phyloP scores from a whole-genome alignment of 768 basidiomycete species.

The Hygrophorus pudorinus region DNA sequence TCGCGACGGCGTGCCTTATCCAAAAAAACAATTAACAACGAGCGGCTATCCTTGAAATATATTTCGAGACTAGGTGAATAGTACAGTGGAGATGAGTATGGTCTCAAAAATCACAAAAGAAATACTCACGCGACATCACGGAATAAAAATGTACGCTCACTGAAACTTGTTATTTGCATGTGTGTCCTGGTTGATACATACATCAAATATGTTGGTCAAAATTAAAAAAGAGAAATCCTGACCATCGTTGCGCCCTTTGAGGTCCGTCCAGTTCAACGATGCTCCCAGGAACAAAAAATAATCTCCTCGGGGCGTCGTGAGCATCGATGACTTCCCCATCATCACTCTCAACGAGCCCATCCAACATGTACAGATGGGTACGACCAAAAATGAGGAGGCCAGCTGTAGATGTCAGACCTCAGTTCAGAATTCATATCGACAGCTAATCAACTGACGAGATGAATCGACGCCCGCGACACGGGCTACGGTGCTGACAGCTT shows the following conservation, averaged over 20 bases:
- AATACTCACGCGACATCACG: conserved; percentile 77
- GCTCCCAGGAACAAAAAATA: conserved; percentile 81
- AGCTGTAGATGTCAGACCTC: conserved; percentile 32
- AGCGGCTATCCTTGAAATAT: conserved; percentile 88
- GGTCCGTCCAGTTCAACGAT: conserved; percentile 71
- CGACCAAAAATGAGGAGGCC: conserved; percentile 83
- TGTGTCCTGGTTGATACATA: conserved; percentile 46
- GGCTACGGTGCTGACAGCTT: conserved; percentile 78
- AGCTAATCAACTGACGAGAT: conserved; percentile 53
- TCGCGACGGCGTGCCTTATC: conserved; percentile 56
- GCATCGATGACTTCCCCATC: conserved; percentile 85
- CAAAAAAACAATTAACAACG: conserved; percentile 74
- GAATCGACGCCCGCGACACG: conserved; percentile 88
- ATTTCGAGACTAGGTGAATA: conserved; percentile 58
- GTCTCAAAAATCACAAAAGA: neutral
- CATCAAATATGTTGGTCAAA: neutral
- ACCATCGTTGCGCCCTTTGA: conserved; percentile 81
- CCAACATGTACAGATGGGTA: conserved; percentile 82
- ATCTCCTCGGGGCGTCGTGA: conserved; percentile 68
- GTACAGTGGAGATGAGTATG: neutral
- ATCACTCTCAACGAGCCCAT: conserved; percentile 81
- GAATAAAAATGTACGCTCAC: conserved; percentile 81
- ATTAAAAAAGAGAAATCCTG: conserved; percentile 11
- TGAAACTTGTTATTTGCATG: conserved; percentile 65
- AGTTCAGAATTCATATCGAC: neutral